A percentile compares a stretch with the other conserved stretches of the same genome.
phyloP scores from a whole-genome alignment of 2,329 filamentous ascomycete species.

The Calonectria pseudoturangicola region DNA sequence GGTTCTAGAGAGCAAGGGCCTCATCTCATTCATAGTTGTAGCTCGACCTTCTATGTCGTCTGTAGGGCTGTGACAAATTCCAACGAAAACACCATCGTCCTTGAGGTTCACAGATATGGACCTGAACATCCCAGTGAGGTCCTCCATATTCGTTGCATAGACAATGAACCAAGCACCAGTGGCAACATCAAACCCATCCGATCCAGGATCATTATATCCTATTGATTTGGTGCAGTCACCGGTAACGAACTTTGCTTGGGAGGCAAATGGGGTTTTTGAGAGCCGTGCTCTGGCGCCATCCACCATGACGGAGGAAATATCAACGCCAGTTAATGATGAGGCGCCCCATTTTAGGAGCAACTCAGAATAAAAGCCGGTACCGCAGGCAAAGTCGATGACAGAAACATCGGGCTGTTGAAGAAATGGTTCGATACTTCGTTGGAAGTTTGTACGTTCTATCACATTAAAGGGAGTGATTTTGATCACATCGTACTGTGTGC shows the following conservation, averaged over 20 bases:
- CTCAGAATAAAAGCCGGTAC: constrained; percentile 8
- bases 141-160: not conserved
- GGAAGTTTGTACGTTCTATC: not conserved
- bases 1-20: not conserved
- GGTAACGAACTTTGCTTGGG: not conserved
- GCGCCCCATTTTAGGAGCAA: not conserved
- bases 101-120: constrained; percentile 8
- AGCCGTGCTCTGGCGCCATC: not conserved
- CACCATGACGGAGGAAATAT: constrained; percentile 4
- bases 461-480: not conserved
- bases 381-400: constrained; percentile 3
- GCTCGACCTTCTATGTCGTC: not conserved
- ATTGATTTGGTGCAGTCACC: not conserved
- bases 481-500: not conserved
- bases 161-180: not conserved
- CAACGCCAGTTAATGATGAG: not conserved
- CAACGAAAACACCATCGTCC: not conserved
- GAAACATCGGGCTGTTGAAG: not conserved
- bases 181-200: not conserved
- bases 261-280: not conserved
- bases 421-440: not conserved
- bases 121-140: not conserved
- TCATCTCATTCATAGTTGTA: not conserved
- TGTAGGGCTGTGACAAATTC: not conserved
- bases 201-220: not conserved